Conservation (phyloP, 1,284 basidiomycete species). For the Meripilus lineatus region DNA sequence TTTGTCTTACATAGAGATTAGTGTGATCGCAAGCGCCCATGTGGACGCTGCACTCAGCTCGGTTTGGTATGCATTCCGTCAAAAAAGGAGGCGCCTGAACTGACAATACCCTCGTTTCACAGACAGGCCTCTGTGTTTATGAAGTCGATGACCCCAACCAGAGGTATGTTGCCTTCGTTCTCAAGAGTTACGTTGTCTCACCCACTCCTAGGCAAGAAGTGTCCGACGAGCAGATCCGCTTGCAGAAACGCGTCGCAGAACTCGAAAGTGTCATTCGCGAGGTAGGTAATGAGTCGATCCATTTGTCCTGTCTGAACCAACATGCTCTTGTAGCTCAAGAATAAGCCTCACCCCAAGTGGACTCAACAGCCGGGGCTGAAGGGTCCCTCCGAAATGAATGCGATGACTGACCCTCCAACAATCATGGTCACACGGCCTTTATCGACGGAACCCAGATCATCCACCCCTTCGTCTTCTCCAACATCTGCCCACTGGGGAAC, state of each 20-base stretch:
- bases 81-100: background rate
- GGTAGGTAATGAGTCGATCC: slow-evolving; percentile 31
- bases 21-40: slow-evolving; percentile 72
- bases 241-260: slow-evolving; percentile 75
- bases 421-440: background rate
- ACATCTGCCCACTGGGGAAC: too few relatives aligned
- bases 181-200: background rate
- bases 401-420: background rate
- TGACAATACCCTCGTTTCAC: slow-evolving; percentile 1
- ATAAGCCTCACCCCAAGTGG: slow-evolving; percentile 71
- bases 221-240: slow-evolving; percentile 56
- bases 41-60: slow-evolving; percentile 69
- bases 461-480: too few relatives aligned
- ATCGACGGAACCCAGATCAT: background rate
- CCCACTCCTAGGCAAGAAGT: slow-evolving; percentile 22
- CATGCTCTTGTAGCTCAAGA: slow-evolving; percentile 41
- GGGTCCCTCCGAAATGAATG: background rate
- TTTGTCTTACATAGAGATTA: slow-evolving; percentile 21
- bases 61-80: slow-evolving; percentile 45
- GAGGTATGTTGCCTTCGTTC: slow-evolving; percentile 26
- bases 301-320: slow-evolving; percentile 6
- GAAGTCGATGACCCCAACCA: slow-evolving; percentile 76
- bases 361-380: slow-evolving; percentile 12
- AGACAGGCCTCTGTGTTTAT: slow-evolving; percentile 82
- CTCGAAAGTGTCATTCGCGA: slow-evolving; percentile 81